Percentiles rank a stretch among this genome's conserved stretches.
These are phyloP conservation scores for Metschnikowia dekortorum DNA, from an alignment of 805 yeast genomes.

Conservation along the genomic window DNA sequence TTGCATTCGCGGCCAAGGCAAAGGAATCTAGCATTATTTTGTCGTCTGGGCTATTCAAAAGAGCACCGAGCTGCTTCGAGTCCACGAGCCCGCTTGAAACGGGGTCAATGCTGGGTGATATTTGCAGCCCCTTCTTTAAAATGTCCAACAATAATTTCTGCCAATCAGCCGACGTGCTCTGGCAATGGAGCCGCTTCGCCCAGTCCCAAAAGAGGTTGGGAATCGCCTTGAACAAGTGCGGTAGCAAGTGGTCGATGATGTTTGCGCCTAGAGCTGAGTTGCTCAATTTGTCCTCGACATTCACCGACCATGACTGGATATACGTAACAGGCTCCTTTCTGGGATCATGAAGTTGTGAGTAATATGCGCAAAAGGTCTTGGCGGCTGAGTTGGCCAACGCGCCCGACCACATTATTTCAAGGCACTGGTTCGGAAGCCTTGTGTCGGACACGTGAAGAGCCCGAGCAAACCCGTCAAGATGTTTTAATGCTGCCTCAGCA, in stretches of 20 bases:
- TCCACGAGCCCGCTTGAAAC: conserved; percentile 1
- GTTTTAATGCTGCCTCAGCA: conserved; percentile 52
- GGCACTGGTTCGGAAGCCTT: conserved; percentile 42
- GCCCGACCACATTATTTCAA: conserved; percentile 49
- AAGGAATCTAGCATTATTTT: conserved; percentile 50
- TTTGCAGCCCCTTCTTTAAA: conserved; percentile 9
- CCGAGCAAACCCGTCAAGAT: conserved; percentile 33
- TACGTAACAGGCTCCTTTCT: conserved; percentile 34
- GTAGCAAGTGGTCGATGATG: conserved; percentile 57
- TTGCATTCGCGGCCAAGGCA: conserved; percentile 56
- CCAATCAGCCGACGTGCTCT: conserved; percentile 3
- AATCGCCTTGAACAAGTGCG: conserved; percentile 55
- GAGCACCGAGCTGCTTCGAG: conserved; percentile 19
- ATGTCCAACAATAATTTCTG: conserved; percentile 9
- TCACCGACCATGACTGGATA: conserved; percentile 49
- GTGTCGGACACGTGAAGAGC: conserved; percentile 44
- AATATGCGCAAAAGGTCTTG: conserved; percentile 45
- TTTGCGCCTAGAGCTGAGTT: conserved; percentile 36
- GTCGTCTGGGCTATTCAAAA: conserved; percentile 46
- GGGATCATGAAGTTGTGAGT: conserved; percentile 11
- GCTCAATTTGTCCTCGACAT: conserved; percentile 32
- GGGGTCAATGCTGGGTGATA: conserved; percentile 10
- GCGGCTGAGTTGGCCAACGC: conserved; percentile 65
- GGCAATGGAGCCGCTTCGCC: conserved; percentile 16
- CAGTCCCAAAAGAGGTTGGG: conserved; percentile 39